A percentile compares a stretch with the other conserved stretches of the same genome.
Conservation (phyloP, 1,139 yeast species). For the Pichia sp. region DNA sequence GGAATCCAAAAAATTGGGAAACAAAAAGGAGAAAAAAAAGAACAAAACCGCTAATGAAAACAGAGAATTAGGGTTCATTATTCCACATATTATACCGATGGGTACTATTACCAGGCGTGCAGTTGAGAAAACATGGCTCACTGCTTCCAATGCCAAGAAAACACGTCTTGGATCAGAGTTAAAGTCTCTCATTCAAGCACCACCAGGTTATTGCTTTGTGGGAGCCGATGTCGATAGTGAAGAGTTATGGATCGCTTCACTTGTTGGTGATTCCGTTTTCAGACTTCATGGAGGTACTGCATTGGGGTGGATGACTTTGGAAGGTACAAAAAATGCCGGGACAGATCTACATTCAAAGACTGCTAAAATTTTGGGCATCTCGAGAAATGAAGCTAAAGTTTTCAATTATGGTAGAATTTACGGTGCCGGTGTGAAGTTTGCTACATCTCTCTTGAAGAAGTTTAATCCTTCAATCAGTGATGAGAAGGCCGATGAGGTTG, state of each 20-base stretch:
- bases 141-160: constrained; percentile 89
- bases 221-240: constrained; percentile 99
- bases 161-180: constrained; percentile 88
- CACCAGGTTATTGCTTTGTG: constrained; percentile 82
- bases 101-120: constrained; percentile 97
- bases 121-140: constrained; percentile 95
- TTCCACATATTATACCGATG: constrained; percentile 85
- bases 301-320: constrained; percentile 98
- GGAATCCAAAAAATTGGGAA: constrained; percentile 15
- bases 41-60: neutral
- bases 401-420: constrained; percentile 96
- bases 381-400: constrained; percentile 86
- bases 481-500: constrained; percentile 59
- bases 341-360: constrained; percentile 96
- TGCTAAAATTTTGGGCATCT: constrained; percentile 81
- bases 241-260: constrained; percentile 95
- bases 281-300: constrained; percentile 94
- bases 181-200: constrained; percentile 81
- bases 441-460: constrained; percentile 71
- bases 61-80: constrained; percentile 56
- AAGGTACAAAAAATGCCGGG: constrained; percentile 85
- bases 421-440: constrained; percentile 95
- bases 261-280: constrained; percentile 88
- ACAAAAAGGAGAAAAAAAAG: neutral
- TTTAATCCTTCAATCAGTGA: constrained; percentile 72